Conservation (phyloP, 331 rosid species). For the Telfairia occidentalis region DNA sequence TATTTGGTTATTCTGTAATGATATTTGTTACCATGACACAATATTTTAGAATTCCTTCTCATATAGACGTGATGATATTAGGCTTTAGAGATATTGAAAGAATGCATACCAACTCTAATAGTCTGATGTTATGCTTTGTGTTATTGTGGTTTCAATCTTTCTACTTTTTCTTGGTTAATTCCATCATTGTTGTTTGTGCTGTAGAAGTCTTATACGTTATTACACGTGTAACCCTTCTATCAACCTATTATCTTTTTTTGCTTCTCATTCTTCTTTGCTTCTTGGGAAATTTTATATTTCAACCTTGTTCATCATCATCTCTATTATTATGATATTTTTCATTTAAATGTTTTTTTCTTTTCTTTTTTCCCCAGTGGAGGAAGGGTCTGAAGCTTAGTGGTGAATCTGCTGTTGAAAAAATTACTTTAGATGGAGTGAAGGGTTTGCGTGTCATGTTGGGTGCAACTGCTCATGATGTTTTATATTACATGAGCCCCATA, state of each 20-base stretch:
- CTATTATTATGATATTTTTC: not conserved
- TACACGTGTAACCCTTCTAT: not conserved
- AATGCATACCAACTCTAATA: not conserved
- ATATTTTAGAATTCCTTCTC: not conserved
- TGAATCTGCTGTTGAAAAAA: conserved; percentile 80
- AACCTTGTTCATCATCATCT: not conserved
- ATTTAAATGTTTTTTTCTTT: conserved; percentile 14
- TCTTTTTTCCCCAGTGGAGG: conserved; percentile 62
- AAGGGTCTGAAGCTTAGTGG: conserved; percentile 97
- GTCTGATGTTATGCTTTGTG: not conserved
- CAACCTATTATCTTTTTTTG: not conserved
- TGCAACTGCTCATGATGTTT: conserved; percentile 94
- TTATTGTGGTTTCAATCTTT: not conserved
- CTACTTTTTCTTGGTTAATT: not conserved
- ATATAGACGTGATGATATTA: not conserved
- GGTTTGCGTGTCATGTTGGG: conserved; percentile 88
- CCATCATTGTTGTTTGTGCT: not conserved
- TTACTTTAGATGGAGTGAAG: conserved; percentile 89
- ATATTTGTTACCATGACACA: not conserved
- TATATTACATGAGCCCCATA: conserved; percentile 98
- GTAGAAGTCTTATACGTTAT: not conserved
- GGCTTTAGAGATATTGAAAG: not conserved
- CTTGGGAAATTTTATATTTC: not conserved
- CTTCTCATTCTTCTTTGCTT: conserved; percentile 1
- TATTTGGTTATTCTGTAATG: not conserved